These are phyloP conservation scores for Onygenales sp. DNA, from an alignment of 2,329 filamentous ascomycete genomes.

Conservation along the genomic window DNA sequence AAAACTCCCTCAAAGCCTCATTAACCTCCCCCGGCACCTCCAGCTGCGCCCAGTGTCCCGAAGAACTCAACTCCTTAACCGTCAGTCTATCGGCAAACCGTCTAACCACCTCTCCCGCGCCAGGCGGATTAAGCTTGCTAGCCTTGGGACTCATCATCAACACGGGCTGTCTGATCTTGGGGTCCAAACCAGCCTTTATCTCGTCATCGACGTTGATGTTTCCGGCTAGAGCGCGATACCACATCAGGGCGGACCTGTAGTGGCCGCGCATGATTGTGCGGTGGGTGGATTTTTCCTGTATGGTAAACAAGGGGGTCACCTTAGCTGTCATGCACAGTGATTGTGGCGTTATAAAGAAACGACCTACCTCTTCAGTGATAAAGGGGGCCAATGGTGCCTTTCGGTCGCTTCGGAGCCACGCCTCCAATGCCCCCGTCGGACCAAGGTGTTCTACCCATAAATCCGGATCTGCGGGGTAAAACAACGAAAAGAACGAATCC, in stretches of 20 bases:
- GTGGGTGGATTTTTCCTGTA: constrained; percentile 13
- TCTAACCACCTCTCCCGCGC: constrained; percentile 10
- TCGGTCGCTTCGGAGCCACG: constrained; percentile 14
- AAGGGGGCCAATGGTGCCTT: constrained; percentile 11
- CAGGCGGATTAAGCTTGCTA: constrained; percentile 3
- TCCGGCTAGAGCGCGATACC: constrained; percentile 15
- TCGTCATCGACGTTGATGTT: constrained; percentile 16
- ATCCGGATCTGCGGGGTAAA: constrained; percentile 14
- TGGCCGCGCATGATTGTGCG: constrained; percentile 14
- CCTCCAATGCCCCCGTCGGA: constrained; percentile 13
- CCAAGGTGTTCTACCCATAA: constrained; percentile 15
- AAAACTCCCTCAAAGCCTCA: constrained; percentile 12
- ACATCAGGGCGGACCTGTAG: constrained; percentile 15
- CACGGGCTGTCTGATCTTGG: constrained; percentile 12
- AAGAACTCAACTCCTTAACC: constrained; percentile 10
- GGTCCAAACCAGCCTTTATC: constrained; percentile 7
- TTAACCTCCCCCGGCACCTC: constrained; percentile 18
- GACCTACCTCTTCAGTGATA: constrained; percentile 14
- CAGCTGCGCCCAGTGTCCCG: constrained; percentile 19
- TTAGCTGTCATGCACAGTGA: neutral
- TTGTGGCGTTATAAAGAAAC: neutral
- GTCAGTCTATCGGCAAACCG: constrained; percentile 11
- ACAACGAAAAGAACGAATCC: constrained; percentile 18
- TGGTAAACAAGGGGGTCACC: neutral
- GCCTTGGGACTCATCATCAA: constrained; percentile 12